Percentiles rank a stretch among this genome's conserved stretches.
Conservation (phyloP, 2,329 filamentous ascomycete species). For the Penicillium olsonii region DNA sequence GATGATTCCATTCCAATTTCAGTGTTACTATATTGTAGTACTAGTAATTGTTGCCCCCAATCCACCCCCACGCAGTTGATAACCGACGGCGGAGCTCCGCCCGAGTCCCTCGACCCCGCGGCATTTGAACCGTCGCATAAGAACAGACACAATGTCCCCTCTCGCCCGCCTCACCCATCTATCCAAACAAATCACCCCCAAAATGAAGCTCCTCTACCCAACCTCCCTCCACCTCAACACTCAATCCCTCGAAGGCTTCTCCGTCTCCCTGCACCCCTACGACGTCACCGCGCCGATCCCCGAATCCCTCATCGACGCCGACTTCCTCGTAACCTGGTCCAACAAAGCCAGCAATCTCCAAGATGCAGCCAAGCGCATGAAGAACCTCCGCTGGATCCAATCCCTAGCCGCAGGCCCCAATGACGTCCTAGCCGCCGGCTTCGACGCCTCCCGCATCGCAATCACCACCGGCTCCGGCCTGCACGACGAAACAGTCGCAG, state of each 20-base stretch:
- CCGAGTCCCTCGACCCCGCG: background rate
- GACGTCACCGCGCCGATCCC: slow-evolving; percentile 60
- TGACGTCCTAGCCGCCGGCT: slow-evolving; percentile 64
- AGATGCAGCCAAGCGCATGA: slow-evolving; percentile 58
- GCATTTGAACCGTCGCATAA: background rate
- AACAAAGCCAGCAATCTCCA: slow-evolving; percentile 61
- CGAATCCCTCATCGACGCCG: slow-evolving; percentile 60
- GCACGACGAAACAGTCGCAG: slow-evolving; percentile 66
- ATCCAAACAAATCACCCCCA: background rate
- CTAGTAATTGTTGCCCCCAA: background rate
- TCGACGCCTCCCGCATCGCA: slow-evolving; percentile 53
- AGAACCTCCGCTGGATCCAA: slow-evolving; percentile 65
- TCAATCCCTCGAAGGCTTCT: slow-evolving; percentile 59
- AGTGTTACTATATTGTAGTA: too few species aligned
- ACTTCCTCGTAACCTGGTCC: slow-evolving; percentile 63
- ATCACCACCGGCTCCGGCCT: slow-evolving; percentile 65
- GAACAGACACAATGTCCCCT: slow-evolving; percentile 7
- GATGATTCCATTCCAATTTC: background rate
- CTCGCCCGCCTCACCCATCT: background rate
- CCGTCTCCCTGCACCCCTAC: slow-evolving; percentile 60
- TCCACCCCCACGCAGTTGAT: background rate
- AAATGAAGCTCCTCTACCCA: slow-evolving; percentile 65
- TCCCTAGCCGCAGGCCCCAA: slow-evolving; percentile 67
- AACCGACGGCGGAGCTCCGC: slow-evolving; percentile 8
- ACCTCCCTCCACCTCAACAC: slow-evolving; percentile 62